Evolutionary conservation across 768 basidiomycete genomes (phyloP).

Genomic region (Xerocomellus chrysenteron): DNA sequence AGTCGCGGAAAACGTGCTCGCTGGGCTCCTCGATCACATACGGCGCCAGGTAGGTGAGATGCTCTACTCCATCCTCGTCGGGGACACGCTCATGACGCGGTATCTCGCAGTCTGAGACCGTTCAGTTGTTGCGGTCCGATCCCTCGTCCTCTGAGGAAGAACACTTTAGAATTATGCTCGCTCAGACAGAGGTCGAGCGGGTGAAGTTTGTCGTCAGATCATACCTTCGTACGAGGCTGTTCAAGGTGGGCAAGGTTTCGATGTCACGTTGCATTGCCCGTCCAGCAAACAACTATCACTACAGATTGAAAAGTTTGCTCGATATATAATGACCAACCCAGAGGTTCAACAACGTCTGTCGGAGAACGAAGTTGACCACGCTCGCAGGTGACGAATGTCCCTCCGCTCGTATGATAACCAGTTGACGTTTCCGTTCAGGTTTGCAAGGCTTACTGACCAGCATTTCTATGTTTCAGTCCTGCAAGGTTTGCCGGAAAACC

Average conservation of each 20-base stretch:
- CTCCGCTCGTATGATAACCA: background rate
- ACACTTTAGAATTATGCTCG: conserved; percentile 89
- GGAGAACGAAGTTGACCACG: conserved; percentile 78
- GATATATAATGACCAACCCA: conserved; percentile 69
- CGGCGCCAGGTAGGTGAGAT: conserved; percentile 68
- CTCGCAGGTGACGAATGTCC: conserved; percentile 53
- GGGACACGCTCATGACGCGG: conserved; percentile 1
- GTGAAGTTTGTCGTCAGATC: conserved; percentile 91
- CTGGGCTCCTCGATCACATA: conserved; percentile 69
- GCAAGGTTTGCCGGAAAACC: conserved; percentile 74
- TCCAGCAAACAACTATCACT: background rate
- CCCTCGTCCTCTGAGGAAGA: conserved; percentile 88
- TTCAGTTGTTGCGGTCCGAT: conserved; percentile 74
- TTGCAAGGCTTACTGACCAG: conserved; percentile 70
- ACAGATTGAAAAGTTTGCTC: conserved; percentile 87
- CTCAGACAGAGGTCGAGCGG: conserved; percentile 91
- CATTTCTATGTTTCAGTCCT: conserved; percentile 82
- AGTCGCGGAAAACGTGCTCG: conserved; percentile 67
- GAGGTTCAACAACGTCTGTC: conserved; percentile 78
- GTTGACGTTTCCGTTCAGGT: conserved; percentile 42
- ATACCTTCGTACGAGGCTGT: conserved; percentile 81
- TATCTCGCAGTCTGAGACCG: conserved; percentile 64
- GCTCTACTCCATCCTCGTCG: background rate
- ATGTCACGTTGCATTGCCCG: background rate
- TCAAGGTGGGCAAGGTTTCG: conserved; percentile 58